Evolutionary conservation across 805 yeast species (phyloP), one percentile per base, ranked within the genome.

Genomic region (Spathaspora hagerdaliae): DNA sequence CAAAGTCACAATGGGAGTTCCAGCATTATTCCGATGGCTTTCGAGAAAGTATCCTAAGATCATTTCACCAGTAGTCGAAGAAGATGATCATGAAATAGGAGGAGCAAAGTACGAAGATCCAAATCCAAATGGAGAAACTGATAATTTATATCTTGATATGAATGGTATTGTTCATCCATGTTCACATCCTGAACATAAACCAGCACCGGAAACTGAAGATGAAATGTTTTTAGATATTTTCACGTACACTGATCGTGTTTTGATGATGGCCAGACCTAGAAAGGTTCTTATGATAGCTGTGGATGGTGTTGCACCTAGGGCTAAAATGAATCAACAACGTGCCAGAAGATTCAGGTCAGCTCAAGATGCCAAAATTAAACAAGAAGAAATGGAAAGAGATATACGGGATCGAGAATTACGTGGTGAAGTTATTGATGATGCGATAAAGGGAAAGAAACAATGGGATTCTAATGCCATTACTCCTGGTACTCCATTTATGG

Each of bases 161-260:
- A 94, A 94, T 62, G 99, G 98, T 72, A 94, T 94, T 59, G 99
- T 94, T 5, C 99, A 94, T 71, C 99, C 99, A 1, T 94, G 98
- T 73, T 85, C 97, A 2, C 99, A 94, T 64, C 99, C 99, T 0
- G 99, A 92, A 59, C 87, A 92, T 54, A 85, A 85, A 54, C 96
- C 97, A 0, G 85, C 99, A 0, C 99, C 99, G 10, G 95, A 83
- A 55, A 90, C 92, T 0, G 99, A 94, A 59, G 96, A 90, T 49
- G 97, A 94, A 59, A 94, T 94, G 99, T 82, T 94, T 73, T 65
- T 91, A 47, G 98, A 92, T 39, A 85, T 94, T 27, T 94, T 94
- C 69, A 83, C 82, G 55, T 94, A 94, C 61, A 94, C 99, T 0
- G 95, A 94, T 53, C 75, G 96, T 39, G 97, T 94, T 6, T 69